These are phyloP conservation scores for Corylus avellana DNA, from an alignment of 306 rosid genomes.

Conservation along the genomic window DNA sequence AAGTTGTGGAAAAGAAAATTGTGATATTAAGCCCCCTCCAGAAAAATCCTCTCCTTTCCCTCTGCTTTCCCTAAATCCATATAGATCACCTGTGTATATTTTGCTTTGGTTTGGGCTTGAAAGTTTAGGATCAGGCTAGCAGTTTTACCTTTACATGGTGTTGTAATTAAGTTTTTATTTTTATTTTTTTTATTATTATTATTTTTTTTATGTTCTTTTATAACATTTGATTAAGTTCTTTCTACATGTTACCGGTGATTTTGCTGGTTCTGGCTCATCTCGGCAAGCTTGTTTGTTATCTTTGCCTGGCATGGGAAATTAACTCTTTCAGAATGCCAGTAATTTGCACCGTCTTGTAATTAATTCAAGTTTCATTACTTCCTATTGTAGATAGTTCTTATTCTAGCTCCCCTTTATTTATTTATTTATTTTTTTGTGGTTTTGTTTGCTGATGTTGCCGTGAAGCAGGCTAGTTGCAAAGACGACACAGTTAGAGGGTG, in stretches of 20 bases:
- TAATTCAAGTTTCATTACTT: not conserved
- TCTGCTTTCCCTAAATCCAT: not conserved
- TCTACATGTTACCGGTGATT: not conserved
- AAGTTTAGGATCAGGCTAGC: not conserved
- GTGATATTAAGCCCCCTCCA: not conserved
- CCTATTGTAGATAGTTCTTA: not conserved
- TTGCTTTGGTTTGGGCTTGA: not conserved
- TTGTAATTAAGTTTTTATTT: not conserved
- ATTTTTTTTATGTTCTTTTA: not conserved
- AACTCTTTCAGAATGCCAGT: not conserved
- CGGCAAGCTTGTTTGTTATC: not conserved
- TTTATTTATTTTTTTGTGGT: not conserved
- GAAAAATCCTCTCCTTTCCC: not conserved
- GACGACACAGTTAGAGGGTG: slow-evolving; percentile 94
- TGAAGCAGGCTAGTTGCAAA: slow-evolving; percentile 80
- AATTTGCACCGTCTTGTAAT: not conserved
- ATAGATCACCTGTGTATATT: not conserved
- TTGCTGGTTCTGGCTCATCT: too few species aligned
- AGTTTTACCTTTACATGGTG: not conserved
- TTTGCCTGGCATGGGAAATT: not conserved
- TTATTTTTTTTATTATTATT: too few species aligned
- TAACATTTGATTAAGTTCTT: not conserved
- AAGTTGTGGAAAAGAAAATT: not conserved
- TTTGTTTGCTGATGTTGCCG: slow-evolving; percentile 23
- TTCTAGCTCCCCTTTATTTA: not conserved